Base-by-base conservation (phyloP, 2,329 filamentous ascomycete genomes). In the Huntiella abstrusa region DNA sequence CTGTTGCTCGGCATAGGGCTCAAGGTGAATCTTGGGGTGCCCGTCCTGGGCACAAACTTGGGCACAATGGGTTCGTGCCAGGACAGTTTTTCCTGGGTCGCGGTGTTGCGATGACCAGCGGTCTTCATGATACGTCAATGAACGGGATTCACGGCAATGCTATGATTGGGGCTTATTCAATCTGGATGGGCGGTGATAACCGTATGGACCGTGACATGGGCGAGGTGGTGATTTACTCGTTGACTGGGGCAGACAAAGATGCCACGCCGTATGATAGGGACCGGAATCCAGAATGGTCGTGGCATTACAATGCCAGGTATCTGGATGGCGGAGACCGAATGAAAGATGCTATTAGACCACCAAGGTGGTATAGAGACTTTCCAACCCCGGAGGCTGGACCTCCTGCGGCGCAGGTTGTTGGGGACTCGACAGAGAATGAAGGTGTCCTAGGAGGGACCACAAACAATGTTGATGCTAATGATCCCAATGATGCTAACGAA, bases 131-230 rank as follows among this genome's bases (percentile, higher is more conserved):
- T 33, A 33, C 43, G 4, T 16, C 43, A 33, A 49, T 49, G 32
- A 49, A 49, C 13, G 43, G 47, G 5, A 43, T 49, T 17, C 34
- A 41, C 17, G 38, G 42, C 4, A 35, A 45, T n/a, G 36, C 32
- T 19, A 5, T 49, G 16, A 11, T 41, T 10, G 47, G 47, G 12
- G 43, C 43, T 13, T 49, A 41, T 12, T 49, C 47, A 11, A 49
- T 49, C 38, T 49, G 47, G 47, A 39, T 49, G 13, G 47, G 47
- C 17, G 47, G 47, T 10, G 47, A 49, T 32, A 49, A 49, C 33
- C 42, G 44, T 22, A 43, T 43, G 15, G 47, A 49, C 22, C 38
- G 34, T 19, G 47, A 49, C 15, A 41, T 49, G 38, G 47, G 47
- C 3, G 47, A 49, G 33, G 38, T 45, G 15, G 36, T 49, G 12